Percentiles rank a stretch among this genome's conserved stretches.
These are phyloP conservation scores for Favolaschia claudopus DNA, from an alignment of 768 basidiomycete genomes.

Conservation along the genomic window DNA sequence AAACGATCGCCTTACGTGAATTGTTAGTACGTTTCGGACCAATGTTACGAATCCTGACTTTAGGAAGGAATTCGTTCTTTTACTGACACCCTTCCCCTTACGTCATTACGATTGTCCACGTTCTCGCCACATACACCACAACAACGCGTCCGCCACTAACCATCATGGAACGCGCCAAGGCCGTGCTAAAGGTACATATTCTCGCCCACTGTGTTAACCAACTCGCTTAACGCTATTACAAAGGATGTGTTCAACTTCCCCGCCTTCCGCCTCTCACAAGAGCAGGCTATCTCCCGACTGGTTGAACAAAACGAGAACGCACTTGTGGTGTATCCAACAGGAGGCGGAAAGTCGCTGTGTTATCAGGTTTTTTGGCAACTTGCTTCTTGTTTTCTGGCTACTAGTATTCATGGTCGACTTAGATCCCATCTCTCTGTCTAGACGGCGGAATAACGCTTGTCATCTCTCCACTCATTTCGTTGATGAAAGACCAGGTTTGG, in stretches of 20 bases:
- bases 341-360: conserved; percentile 30
- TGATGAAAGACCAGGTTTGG: conserved; percentile 49
- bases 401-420: conserved; percentile 33
- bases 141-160: background rate
- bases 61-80: no score
- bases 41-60: no score
- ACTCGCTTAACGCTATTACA: conserved; percentile 18
- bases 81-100: no score
- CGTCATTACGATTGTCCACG: no score
- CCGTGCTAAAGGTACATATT: conserved; percentile 14
- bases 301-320: conserved; percentile 49
- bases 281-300: conserved; percentile 45
- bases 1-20: no score
- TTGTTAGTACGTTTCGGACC: no score
- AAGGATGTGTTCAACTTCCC: conserved; percentile 45
- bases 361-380: conserved; percentile 11
- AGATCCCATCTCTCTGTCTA: conserved; percentile 50
- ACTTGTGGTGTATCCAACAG: conserved; percentile 51
- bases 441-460: conserved; percentile 41
- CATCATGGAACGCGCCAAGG: conserved; percentile 10
- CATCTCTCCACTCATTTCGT: conserved; percentile 43
- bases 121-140: background rate
- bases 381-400: conserved; percentile 12
- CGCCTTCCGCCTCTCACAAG: conserved; percentile 47
- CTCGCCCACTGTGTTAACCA: background rate